phyloP scores from a whole-genome alignment of 2,329 filamentous ascomycete genomes.

The Colletotrichum truncatum region DNA sequence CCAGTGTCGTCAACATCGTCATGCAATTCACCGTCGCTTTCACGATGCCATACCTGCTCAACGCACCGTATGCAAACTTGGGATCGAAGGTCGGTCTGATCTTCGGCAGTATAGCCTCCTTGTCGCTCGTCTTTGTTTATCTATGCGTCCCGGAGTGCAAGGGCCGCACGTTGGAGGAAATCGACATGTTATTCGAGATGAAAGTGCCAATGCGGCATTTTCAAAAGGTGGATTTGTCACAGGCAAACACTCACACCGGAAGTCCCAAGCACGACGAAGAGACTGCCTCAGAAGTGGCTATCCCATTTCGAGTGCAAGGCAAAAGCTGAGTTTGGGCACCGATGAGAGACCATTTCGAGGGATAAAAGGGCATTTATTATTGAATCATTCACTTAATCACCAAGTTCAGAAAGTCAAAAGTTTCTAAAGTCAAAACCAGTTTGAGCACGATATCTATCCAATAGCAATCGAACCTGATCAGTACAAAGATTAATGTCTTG shows the following conservation, averaged over 20 bases:
- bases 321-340: neutral
- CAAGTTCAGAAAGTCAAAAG: accelerated
- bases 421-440: neutral
- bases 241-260: neutral
- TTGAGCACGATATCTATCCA: slow-evolving; percentile 19
- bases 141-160: slow-evolving; percentile 56
- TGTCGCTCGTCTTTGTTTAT: slow-evolving; percentile 9
- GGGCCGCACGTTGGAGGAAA: slow-evolving; percentile 78
- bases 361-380: neutral
- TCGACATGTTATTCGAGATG: slow-evolving; percentile 56
- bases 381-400: neutral
- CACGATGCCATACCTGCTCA: slow-evolving; percentile 46
- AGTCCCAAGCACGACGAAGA: neutral
- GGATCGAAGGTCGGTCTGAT: slow-evolving; percentile 31
- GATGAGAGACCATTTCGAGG: accelerated
- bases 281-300: neutral
- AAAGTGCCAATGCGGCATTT: neutral
- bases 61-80: slow-evolving; percentile 44
- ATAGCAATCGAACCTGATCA: slow-evolving; percentile 13
- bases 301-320: neutral
- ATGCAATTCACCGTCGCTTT: slow-evolving; percentile 45
- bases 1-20: neutral
- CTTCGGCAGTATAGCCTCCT: slow-evolving; percentile 2
- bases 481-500: slow-evolving; percentile 15
- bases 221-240: neutral